A percentile compares a stretch with the other conserved stretches of the same genome.
These are phyloP conservation scores for Rhinocladiella similis DNA, from an alignment of 2,329 filamentous ascomycete species.

Conservation along the genomic window DNA sequence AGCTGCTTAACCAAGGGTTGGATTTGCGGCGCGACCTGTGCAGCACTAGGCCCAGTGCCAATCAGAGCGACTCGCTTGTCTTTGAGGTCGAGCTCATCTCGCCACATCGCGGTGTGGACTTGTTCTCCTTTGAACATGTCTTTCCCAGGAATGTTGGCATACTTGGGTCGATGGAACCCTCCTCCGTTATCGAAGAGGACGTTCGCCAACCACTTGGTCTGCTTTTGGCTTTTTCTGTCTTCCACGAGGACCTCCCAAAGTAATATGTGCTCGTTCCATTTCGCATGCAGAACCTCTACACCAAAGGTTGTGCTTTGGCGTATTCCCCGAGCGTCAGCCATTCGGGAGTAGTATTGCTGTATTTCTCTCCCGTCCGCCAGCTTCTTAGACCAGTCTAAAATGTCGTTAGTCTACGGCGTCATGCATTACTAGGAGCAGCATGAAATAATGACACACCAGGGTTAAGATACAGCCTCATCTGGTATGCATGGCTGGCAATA, in stretches of 20 bases:
- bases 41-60: conserved; percentile 49
- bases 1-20: conserved; percentile 1
- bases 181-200: conserved; percentile 1
- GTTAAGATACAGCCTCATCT: background rate
- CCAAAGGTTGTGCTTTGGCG: background rate
- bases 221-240: background rate
- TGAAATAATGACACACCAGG: background rate
- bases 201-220: background rate
- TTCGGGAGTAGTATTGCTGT: conserved; percentile 3
- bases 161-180: conserved; percentile 2
- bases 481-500: conserved; percentile 6
- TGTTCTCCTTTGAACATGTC: conserved; percentile 52
- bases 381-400: background rate
- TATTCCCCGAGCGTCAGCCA: background rate
- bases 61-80: conserved; percentile 64
- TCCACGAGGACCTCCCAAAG: conserved; percentile 4
- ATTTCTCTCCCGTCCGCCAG: conserved; percentile 1
- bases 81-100: conserved; percentile 46
- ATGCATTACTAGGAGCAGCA: background rate
- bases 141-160: conserved; percentile 47
- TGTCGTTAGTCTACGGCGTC: background rate
- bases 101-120: conserved; percentile 59
- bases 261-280: background rate
- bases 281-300: background rate
- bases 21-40: background rate